Base-by-base conservation (phyloP, 163 green algal species). In the Botryococcus braunii region DNA sequence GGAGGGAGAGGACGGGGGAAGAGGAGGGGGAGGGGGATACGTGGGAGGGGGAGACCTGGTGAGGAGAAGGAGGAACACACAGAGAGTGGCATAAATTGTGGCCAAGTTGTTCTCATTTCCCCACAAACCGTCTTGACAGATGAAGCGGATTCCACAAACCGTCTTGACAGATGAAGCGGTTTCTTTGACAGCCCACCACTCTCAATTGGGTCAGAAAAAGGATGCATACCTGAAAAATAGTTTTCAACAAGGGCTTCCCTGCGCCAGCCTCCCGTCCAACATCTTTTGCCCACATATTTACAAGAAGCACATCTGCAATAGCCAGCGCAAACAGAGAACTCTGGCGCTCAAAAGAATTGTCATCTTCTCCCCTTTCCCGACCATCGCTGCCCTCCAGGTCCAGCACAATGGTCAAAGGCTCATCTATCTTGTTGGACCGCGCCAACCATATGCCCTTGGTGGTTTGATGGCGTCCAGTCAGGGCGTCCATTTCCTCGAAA, bases 251-350 rank as follows among this genome's bases (percentile, higher is more conserved):
- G 0, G 94, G 94, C 81, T 98, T 98, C 62, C 95, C 95, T 5
- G 88, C 83, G 5, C 90, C 94, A 38, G 91, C 78, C 79, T 98
- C 94, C 27, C 94, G 77, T 1, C 94, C 94, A 62, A 99, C 90
- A 78, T 99, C 95, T 75, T 98, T 92, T 71, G 88, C 95, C 90
- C 91, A 98, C 68, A 99, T 92, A 82, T 99, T 99, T 57, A 99
- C 83, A 49, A 99, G 72, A 59, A 99, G 75, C 0, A 97, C 79
- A 74, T 99, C 94, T 52, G 94, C 83, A 21, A 90, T 81, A 3
- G 94, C 88, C 57, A 99, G 78, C 4, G 94, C 94, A 78, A 99
- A 98, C n/a, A 98, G 82, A 3, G 94, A 89, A 56, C 69, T 91
- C 78, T 98, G 91, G 39, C 93, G 89, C 79, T 99, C 94, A 81